Evolutionary conservation across 805 yeast genomes (phyloP).

Genomic region (Danielozyma ontarioensis): DNA sequence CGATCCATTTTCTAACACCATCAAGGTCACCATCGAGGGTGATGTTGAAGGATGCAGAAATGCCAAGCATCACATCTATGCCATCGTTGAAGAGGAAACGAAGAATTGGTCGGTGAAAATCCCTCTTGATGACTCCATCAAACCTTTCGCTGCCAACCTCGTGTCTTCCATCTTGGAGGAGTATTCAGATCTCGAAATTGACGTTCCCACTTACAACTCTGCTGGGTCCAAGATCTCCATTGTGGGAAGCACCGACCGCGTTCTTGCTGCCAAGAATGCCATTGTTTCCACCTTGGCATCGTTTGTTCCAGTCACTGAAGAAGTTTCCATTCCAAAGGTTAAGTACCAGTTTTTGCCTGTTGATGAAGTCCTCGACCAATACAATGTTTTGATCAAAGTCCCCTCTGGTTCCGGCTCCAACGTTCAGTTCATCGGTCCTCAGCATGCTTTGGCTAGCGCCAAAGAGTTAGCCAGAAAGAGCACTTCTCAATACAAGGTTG

Average conservation of each 20-base stretch:
- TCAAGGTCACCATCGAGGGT: constrained; percentile 69
- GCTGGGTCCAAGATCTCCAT: constrained; percentile 39
- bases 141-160: constrained; percentile 40
- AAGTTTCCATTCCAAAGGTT: constrained; percentile 58
- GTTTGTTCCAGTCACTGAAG: constrained; percentile 47
- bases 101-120: constrained; percentile 50
- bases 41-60: constrained; percentile 75
- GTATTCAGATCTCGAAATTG: constrained; percentile 24
- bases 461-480: constrained; percentile 54
- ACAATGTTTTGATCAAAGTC: constrained; percentile 52
- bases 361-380: constrained; percentile 45
- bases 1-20: constrained; percentile 55
- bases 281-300: constrained; percentile 39
- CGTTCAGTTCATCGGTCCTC: constrained; percentile 63
- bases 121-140: constrained; percentile 36
- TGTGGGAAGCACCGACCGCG: constrained; percentile 69
- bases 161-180: constrained; percentile 17
- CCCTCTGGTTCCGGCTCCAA: constrained; percentile 43
- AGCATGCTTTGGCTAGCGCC: constrained; percentile 53
- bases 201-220: constrained; percentile 35
- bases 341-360: constrained; percentile 68
- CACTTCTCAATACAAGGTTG: constrained; percentile 56
- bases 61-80: constrained; percentile 66
- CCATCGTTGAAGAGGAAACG: constrained; percentile 72
- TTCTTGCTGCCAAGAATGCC: constrained; percentile 47